A percentile compares a stretch with the other conserved stretches of the same genome.
Conservation (phyloP, 768 basidiomycete genomes). For the Trametes cingulata region DNA sequence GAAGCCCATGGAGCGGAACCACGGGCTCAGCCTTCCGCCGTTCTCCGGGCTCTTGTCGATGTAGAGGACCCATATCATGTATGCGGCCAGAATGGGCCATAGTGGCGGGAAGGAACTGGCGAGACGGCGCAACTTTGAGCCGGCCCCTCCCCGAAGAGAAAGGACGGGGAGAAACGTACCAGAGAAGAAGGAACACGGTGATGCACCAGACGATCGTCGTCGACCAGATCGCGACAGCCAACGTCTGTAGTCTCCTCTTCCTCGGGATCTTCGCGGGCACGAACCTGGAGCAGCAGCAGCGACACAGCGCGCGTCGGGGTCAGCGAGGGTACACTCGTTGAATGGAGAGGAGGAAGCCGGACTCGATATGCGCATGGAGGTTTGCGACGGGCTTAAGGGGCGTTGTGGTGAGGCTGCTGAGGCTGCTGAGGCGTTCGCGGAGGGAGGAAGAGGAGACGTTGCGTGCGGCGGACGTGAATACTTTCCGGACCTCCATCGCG, state of each 20-base stretch:
- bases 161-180: constrained; percentile 51
- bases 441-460: constrained; percentile 62
- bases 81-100: constrained; percentile 82
- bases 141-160: background rate
- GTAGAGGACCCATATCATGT: constrained; percentile 75
- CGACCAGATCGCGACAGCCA: constrained; percentile 87
- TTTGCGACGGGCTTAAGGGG: constrained; percentile 64
- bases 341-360: constrained; percentile 26
- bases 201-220: constrained; percentile 70
- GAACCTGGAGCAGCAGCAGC: constrained; percentile 49
- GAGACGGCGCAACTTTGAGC: background rate
- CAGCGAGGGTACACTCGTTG: background rate
- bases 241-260: constrained; percentile 84
- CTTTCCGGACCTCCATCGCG: constrained; percentile 37
- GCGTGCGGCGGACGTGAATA: constrained; percentile 43
- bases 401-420: constrained; percentile 51
- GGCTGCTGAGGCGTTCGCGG: constrained; percentile 55
- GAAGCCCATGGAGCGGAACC: constrained; percentile 68
- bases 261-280: constrained; percentile 86
- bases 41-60: constrained; percentile 76
- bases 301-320: background rate
- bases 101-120: constrained; percentile 81
- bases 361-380: constrained; percentile 77
- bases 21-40: constrained; percentile 69
- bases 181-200: constrained; percentile 73